Base-by-base conservation (phyloP, 2,329 filamentous ascomycete species). In the Tolypocladium tundrense region DNA sequence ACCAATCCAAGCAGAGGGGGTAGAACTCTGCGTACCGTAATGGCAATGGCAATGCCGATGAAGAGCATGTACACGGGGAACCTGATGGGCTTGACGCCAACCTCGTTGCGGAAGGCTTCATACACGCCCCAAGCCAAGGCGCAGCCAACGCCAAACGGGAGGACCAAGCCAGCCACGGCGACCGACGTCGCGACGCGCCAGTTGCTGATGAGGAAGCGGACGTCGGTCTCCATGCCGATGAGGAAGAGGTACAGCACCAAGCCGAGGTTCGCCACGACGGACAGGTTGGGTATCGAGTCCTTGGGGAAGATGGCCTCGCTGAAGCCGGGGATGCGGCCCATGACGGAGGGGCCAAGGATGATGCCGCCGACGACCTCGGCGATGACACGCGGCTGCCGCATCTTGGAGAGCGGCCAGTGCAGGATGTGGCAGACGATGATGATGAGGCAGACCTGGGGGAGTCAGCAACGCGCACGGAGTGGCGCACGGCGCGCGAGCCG, bases 41-140 rank as follows among this genome's bases (percentile, higher is more conserved):
- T 97, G 35, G 91, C 89, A 72, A 97, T 87, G 0, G 93, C 93
- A 56, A 96, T 92, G 71, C 92, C 93, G 62, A 97, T 89, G 69
- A 97, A 97, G 35, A 82, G 73, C 60, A 78, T 77, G 53, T 91
- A 84, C 13, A 79, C 74, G 54, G 77, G 78, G 60, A 84, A 84
- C 24, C 70, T 66, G 59, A 82, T 77, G 41, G 72, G 67, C 19
- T 72, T 62, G 27, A 73, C 65, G 45, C 71, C 70, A 4, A 66
- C 62, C 40, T 80, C 76, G 13, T 67, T 42, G 27, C 77, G 77
- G 66, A 95, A 96, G 58, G 91, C 72, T 59, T 91, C 73, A 66
- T 91, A 95, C 14, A 96, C 72, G 1, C 91, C 91, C 71, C 86
- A 91, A 2, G 91, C 88, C 60, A 96, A 87, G 8, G 82, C 91